phyloP scores from a whole-genome alignment of 352 stramenopile genomes.

The Phytophthora gonapodyides region DNA sequence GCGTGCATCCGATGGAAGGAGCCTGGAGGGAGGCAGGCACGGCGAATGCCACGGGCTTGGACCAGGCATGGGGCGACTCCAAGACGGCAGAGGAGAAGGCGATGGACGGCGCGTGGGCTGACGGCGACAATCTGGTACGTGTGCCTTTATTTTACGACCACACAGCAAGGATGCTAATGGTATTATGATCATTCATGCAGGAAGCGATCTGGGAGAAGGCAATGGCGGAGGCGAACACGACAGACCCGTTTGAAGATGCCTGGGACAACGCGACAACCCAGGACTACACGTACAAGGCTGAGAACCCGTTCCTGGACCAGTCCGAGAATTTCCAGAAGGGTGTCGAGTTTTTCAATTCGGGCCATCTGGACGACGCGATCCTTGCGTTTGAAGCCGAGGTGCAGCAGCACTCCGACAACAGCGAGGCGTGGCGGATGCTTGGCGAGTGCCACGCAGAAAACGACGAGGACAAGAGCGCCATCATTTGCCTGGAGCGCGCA shows the following conservation, averaged over 20 bases:
- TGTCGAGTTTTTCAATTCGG: conserved; percentile 87
- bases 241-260: conserved; percentile 81
- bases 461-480: conserved; percentile 95
- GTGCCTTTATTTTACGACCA: not conserved
- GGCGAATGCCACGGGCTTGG: conserved; percentile 38
- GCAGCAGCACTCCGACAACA: conserved; percentile 93
- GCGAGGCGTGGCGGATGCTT: conserved; percentile 95
- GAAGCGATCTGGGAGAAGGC: conserved; percentile 82
- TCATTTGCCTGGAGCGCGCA: conserved; percentile 93
- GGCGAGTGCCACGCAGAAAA: conserved; percentile 96
- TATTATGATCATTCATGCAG: conserved; percentile 27
- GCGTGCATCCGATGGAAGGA: conserved; percentile 25
- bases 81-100: conserved; percentile 54
- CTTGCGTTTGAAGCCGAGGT: conserved; percentile 96
- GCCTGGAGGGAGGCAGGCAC: conserved; percentile 46
- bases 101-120: conserved; percentile 64
- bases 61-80: conserved; percentile 53
- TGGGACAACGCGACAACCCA: conserved; percentile 59
- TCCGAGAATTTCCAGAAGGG: conserved; percentile 78
- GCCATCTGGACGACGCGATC: conserved; percentile 93
- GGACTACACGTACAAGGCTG: conserved; percentile 76
- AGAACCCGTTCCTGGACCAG: conserved; percentile 72
- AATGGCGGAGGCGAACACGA: conserved; percentile 65
- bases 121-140: conserved; percentile 62
- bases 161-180: conserved; percentile 6